These are phyloP conservation scores for Aspergillus pseudotamarii DNA, from an alignment of 2,329 filamentous ascomycete species.

Conservation along the genomic window DNA sequence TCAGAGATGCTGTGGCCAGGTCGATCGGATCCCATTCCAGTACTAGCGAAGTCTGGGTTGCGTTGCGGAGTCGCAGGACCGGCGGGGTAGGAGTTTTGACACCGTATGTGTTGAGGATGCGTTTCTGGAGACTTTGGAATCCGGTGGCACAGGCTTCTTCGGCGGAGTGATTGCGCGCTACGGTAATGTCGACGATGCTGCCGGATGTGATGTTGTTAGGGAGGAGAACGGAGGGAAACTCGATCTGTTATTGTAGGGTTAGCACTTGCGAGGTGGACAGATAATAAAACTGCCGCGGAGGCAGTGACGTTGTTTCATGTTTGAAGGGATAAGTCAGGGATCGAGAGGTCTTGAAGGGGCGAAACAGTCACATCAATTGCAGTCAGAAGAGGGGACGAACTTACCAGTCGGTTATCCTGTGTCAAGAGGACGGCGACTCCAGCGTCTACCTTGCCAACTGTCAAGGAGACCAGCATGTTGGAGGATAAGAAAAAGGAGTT, in stretches of 20 bases:
- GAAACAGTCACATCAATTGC: constrained; percentile 8
- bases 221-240: constrained; percentile 96
- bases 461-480: constrained; percentile 92
- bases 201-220: constrained; percentile 93
- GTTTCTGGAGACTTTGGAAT: constrained; percentile 84
- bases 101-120: constrained; percentile 86
- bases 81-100: constrained; percentile 75
- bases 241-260: constrained; percentile 66
- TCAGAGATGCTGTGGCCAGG: constrained; percentile 86
- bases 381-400: constrained; percentile 37
- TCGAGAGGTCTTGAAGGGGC: neutral
- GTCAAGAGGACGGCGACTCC: constrained; percentile 96
- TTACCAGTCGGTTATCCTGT: constrained; percentile 92
- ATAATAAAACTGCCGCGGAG: neutral
- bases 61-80: constrained; percentile 87
- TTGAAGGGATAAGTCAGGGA: neutral
- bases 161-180: constrained; percentile 79
- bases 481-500: neutral
- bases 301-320: neutral
- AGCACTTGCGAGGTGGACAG: neutral
- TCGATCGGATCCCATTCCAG: constrained; percentile 97
- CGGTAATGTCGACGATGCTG: constrained; percentile 96
- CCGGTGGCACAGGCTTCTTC: constrained; percentile 73
- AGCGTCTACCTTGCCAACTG: constrained; percentile 98
- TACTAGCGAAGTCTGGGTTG: constrained; percentile 96